Evolutionary conservation across 495 filamentous ascomycete genomes (phyloP).

Genomic region (Neurospora tetrasperma): DNA sequence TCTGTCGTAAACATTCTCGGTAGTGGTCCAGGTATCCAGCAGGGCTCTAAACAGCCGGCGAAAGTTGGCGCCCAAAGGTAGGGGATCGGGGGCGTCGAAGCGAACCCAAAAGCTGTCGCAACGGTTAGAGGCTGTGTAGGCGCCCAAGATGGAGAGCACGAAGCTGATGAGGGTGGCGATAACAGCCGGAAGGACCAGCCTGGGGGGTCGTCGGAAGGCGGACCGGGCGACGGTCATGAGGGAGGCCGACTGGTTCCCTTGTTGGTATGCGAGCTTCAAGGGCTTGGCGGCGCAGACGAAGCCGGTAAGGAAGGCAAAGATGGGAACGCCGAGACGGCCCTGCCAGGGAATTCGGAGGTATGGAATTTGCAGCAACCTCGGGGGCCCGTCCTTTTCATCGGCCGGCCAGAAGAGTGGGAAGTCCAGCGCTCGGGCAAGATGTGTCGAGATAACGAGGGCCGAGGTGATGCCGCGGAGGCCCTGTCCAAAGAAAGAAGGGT

Average conservation of each 20-base stretch:
- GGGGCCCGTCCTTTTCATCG: conserved; percentile 32
- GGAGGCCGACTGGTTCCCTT: conserved; percentile 40
- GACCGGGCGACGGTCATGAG: conserved; percentile 48
- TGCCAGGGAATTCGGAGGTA: conserved; percentile 54
- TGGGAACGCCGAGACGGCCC: conserved; percentile 52
- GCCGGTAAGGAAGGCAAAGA: conserved; percentile 57
- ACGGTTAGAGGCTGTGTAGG: conserved; percentile 42
- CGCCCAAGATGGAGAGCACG: conserved; percentile 44
- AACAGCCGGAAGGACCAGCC: conserved; percentile 49
- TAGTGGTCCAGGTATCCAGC: conserved; percentile 47
- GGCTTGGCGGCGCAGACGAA: conserved; percentile 60
- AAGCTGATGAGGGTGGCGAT: conserved; percentile 52
- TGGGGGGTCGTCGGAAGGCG: conserved; percentile 52
- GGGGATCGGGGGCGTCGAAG: conserved; percentile 34
- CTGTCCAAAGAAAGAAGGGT: conserved; percentile 21
- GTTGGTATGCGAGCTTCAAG: conserved; percentile 44
- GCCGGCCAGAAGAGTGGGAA: conserved; percentile 47
- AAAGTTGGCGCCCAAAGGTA: conserved; percentile 25
- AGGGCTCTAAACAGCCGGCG: conserved; percentile 34
- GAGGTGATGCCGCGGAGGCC: conserved; percentile 57
- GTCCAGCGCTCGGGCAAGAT: conserved; percentile 50
- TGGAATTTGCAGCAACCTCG: conserved; percentile 47
- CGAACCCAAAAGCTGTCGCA: conserved; percentile 52
- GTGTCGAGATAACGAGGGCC: conserved; percentile 51
- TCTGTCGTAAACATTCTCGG: conserved; percentile 49